These are phyloP conservation scores for Solanum raphanifolium DNA, from an alignment of 257 asterid genomes.

Conservation along the genomic window DNA sequence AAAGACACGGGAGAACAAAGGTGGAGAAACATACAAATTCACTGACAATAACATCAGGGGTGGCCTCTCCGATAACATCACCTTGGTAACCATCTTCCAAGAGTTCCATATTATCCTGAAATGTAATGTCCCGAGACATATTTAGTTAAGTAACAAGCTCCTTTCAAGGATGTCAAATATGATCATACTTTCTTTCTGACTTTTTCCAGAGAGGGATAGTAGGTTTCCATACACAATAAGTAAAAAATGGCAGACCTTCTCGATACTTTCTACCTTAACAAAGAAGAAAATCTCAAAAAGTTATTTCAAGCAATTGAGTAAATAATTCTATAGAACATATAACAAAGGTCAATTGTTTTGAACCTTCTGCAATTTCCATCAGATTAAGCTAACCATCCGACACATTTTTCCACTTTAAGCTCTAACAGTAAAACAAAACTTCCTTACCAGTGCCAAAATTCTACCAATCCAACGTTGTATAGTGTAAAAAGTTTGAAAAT, in stretches of 20 bases:
- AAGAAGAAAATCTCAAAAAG: neutral
- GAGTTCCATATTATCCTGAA: constrained; percentile 62
- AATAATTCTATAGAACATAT: neutral
- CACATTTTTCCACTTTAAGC: neutral
- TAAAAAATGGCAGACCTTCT: neutral
- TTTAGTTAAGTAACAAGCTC: neutral
- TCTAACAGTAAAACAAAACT: neutral
- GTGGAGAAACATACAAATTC: constrained; percentile 65
- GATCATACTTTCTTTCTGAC: neutral
- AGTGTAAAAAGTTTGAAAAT: neutral
- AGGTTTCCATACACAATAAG: neutral
- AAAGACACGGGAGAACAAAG: neutral
- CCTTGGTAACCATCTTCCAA: constrained; percentile 78
- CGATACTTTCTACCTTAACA: neutral
- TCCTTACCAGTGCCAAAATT: neutral
- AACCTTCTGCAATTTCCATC: neutral
- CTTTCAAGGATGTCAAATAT: neutral
- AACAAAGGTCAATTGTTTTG: neutral
- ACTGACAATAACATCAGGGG: constrained; percentile 82
- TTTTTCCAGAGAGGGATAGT: neutral
- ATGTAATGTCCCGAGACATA: neutral
- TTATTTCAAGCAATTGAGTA: neutral
- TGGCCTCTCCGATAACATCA: constrained; percentile 89
- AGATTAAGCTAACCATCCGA: neutral
- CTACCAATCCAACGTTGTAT: neutral